A percentile compares a stretch with the other conserved stretches of the same genome.
phyloP scores from a whole-genome alignment of 2,329 filamentous ascomycete species.

The Phaeoacremonium minimum region DNA sequence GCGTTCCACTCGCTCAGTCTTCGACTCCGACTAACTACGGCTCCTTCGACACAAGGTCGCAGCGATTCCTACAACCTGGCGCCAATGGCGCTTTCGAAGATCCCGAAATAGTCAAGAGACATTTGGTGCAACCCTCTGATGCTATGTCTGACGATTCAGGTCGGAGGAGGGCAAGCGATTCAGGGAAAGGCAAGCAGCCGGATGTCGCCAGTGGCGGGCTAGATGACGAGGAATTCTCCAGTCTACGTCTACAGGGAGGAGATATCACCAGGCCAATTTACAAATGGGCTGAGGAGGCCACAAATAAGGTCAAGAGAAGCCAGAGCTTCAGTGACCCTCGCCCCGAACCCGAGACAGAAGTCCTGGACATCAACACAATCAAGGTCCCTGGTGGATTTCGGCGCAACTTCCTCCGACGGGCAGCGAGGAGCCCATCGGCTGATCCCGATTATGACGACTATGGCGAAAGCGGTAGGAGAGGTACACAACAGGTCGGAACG shows the following conservation, averaged over 20 bases:
- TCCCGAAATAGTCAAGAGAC: slow-evolving; percentile 84
- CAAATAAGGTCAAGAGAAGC: slow-evolving; percentile 67
- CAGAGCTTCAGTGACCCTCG: slow-evolving; percentile 80
- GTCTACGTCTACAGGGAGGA: slow-evolving; percentile 85
- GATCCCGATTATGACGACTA: slow-evolving; percentile 33
- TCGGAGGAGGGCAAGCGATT: slow-evolving; percentile 27
- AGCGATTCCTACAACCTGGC: slow-evolving; percentile 32
- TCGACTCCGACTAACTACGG: slow-evolving; percentile 72
- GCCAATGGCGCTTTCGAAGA: slow-evolving; percentile 71
- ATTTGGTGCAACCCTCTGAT: slow-evolving; percentile 70
- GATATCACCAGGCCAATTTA: slow-evolving; percentile 95
- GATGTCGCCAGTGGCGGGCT: slow-evolving; percentile 30
- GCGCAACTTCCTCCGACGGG: slow-evolving; percentile 79
- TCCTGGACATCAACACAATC: slow-evolving; percentile 83
- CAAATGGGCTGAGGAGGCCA: slow-evolving; percentile 90
- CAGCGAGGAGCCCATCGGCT: slow-evolving; percentile 57
- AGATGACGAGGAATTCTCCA: slow-evolving; percentile 84
- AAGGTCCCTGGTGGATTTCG: slow-evolving; percentile 92
- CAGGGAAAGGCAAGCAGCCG: slow-evolving; percentile 50
- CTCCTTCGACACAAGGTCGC: slow-evolving; percentile 71
- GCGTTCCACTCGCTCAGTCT: slow-evolving; percentile 39
- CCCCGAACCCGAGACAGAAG: slow-evolving; percentile 74
- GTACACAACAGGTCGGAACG: slow-evolving; percentile 28
- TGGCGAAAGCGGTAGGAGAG: slow-evolving; percentile 26
- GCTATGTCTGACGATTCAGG: slow-evolving; percentile 39